These are phyloP conservation scores for Aspergillus niger DNA, from an alignment of 2,329 filamentous ascomycete species.

Conservation along the genomic window DNA sequence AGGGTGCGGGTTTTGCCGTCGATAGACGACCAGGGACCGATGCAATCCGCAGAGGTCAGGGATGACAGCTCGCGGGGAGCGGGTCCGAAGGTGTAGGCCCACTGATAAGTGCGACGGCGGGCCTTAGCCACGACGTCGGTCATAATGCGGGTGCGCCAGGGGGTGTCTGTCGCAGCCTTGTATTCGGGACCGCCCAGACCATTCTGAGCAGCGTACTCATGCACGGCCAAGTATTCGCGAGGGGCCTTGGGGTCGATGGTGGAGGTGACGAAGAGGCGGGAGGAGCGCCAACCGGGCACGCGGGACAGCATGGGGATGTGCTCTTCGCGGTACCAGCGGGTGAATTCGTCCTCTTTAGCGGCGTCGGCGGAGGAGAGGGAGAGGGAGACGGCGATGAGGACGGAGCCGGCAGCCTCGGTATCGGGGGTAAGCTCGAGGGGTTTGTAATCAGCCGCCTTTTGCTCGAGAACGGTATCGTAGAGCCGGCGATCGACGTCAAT, in stretches of 20 bases:
- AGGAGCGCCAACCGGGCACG: constrained; percentile 77
- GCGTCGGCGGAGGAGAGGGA: constrained; percentile 57
- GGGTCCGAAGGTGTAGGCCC: constrained; percentile 79
- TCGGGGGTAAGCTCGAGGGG: constrained; percentile 63
- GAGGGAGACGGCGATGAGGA: constrained; percentile 65
- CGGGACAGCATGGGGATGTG: constrained; percentile 71
- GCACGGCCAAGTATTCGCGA: constrained; percentile 65
- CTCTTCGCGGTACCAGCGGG: constrained; percentile 74
- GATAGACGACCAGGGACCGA: constrained; percentile 55
- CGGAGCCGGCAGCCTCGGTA: constrained; percentile 59
- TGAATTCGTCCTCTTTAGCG: constrained; percentile 58
- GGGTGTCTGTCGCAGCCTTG: constrained; percentile 63
- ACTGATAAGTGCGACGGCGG: constrained; percentile 63
- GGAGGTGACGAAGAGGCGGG: constrained; percentile 69
- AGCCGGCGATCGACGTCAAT: constrained; percentile 71
- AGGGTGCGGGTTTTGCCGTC: constrained; percentile 60
- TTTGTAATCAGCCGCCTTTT: constrained; percentile 59
- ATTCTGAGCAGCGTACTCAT: constrained; percentile 71
- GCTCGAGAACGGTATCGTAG: constrained; percentile 65
- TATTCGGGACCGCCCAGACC: constrained; percentile 67
- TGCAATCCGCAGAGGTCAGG: constrained; percentile 51
- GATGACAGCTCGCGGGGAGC: constrained; percentile 68
- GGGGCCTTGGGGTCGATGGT: constrained; percentile 59
- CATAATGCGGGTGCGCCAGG: constrained; percentile 62
- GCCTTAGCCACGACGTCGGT: constrained; percentile 60